These are phyloP conservation scores for Porcisia deanei DNA, from an alignment of 208 protist species.

Conservation along the genomic window DNA sequence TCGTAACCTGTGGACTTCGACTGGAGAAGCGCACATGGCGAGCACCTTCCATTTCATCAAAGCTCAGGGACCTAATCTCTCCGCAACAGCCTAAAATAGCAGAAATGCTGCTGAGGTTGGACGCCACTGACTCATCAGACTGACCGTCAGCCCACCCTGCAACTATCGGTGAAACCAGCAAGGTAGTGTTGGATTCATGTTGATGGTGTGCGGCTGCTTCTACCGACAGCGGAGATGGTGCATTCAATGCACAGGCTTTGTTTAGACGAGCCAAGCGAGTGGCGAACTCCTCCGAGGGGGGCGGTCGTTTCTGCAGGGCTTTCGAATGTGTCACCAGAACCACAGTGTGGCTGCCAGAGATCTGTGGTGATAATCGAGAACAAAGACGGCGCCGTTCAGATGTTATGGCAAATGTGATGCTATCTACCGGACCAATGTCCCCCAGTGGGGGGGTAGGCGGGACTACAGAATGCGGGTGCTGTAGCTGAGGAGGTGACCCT, in stretches of 20 bases:
- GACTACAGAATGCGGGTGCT: not conserved
- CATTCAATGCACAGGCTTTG: not conserved
- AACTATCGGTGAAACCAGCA: not conserved
- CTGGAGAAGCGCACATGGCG: slow-evolving; percentile 67
- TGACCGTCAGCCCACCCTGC: too few species aligned
- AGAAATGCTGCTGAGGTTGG: not conserved
- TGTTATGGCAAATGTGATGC: slow-evolving; percentile 27
- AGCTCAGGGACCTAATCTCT: not conserved
- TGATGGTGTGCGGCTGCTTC: not conserved
- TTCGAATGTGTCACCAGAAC: not conserved
- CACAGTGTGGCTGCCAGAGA: not conserved
- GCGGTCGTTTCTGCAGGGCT: not conserved
- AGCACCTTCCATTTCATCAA: not conserved
- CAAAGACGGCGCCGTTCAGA: slow-evolving; percentile 3
- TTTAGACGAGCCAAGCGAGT: slow-evolving; percentile 5
- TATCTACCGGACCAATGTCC: slow-evolving; percentile 16
- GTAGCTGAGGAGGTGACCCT: not conserved
- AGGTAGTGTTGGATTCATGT: not conserved
- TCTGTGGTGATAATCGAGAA: not conserved
- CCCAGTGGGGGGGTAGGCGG: not conserved
- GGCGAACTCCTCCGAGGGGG: slow-evolving; percentile 5
- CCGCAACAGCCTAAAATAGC: not conserved
- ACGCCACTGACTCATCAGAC: not conserved
- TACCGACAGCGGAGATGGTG: not conserved
- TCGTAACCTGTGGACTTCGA: slow-evolving; percentile 45